These are phyloP conservation scores for Austroboletus niveus DNA, from an alignment of 1,284 basidiomycete genomes.

Conservation along the genomic window DNA sequence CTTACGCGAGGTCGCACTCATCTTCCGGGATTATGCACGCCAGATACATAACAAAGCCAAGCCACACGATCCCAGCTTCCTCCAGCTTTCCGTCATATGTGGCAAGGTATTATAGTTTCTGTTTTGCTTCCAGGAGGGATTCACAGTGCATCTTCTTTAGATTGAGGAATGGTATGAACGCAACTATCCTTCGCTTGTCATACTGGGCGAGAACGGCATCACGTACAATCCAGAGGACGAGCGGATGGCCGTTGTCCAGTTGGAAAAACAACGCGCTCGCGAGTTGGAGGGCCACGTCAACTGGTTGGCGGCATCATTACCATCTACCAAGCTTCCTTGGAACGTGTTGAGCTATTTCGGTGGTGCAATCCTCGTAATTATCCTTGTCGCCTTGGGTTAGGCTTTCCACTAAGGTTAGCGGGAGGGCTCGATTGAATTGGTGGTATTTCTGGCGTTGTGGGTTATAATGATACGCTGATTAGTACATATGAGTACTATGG, in stretches of 20 bases:
- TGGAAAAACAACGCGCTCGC: slow-evolving; percentile 41
- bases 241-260: slow-evolving; percentile 22
- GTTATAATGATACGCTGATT: too few species aligned
- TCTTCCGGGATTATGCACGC: slow-evolving; percentile 83
- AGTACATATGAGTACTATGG: too few species aligned
- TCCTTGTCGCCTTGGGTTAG: too few species aligned
- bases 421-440: too few species aligned
- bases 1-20: slow-evolving; percentile 86
- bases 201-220: slow-evolving; percentile 38
- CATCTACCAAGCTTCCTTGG: slow-evolving; percentile 23
- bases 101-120: slow-evolving; percentile 53
- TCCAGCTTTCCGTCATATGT: slow-evolving; percentile 77
- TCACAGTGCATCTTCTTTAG: slow-evolving; percentile 38
- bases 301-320: slow-evolving; percentile 2
- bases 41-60: slow-evolving; percentile 80
- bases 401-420: too few species aligned
- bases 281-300: slow-evolving; percentile 13
- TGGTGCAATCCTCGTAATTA: slow-evolving; percentile 37
- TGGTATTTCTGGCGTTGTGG: too few species aligned
- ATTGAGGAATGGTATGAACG: slow-evolving; percentile 92
- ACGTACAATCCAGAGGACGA: slow-evolving; percentile 28
- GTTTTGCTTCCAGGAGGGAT: neutral
- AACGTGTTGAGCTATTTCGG: slow-evolving; percentile 43
- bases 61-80: slow-evolving; percentile 85
- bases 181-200: slow-evolving; percentile 84